Evolutionary conservation across 352 stramenopile genomes (phyloP).

Genomic region (Blastocystis sp.): DNA sequence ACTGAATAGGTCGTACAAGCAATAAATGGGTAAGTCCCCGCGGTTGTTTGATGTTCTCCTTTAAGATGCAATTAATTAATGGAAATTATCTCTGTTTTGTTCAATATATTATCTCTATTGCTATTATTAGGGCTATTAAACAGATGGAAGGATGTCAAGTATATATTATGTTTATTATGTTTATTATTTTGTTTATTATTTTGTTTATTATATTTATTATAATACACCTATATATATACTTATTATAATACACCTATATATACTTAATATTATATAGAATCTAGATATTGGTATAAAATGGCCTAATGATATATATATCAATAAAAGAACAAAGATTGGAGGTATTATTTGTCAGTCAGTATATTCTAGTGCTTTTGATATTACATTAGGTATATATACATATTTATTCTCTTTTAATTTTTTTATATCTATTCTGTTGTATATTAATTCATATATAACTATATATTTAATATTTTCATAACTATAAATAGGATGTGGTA

Average conservation of each 20-base stretch:
- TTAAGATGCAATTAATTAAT: slow-evolving; percentile 18
- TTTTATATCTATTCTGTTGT: slow-evolving; percentile 4
- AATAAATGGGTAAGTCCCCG: slow-evolving; percentile 18
- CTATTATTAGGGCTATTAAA: slow-evolving; percentile 14
- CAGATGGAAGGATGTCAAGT: slow-evolving; percentile 12
- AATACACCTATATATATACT: too few relatives aligned
- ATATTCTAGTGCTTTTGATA: slow-evolving; percentile 14
- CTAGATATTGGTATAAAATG: slow-evolving; percentile 41
- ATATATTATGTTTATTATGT: too few relatives aligned
- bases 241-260: too few relatives aligned
- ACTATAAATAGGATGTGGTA: slow-evolving; percentile 30
- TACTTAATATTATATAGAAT: too few relatives aligned
- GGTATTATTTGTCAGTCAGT: slow-evolving; percentile 42
- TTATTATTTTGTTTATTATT: too few relatives aligned
- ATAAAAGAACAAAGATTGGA: slow-evolving; percentile 38
- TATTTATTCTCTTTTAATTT: slow-evolving; percentile 32
- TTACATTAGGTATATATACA: slow-evolving; percentile 35
- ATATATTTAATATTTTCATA: slow-evolving; percentile 21
- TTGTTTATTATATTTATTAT: too few relatives aligned
- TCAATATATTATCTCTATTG: slow-evolving; percentile 18
- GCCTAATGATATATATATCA: slow-evolving; percentile 42
- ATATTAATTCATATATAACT: background rate
- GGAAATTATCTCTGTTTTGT: slow-evolving; percentile 7
- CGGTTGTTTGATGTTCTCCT: slow-evolving; percentile 29
- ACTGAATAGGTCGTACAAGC: slow-evolving; percentile 2